A percentile compares a stretch with the other conserved stretches of the same genome.
Conservation (phyloP, 345 rosid genomes). For the Eucalyptus viminalis region DNA sequence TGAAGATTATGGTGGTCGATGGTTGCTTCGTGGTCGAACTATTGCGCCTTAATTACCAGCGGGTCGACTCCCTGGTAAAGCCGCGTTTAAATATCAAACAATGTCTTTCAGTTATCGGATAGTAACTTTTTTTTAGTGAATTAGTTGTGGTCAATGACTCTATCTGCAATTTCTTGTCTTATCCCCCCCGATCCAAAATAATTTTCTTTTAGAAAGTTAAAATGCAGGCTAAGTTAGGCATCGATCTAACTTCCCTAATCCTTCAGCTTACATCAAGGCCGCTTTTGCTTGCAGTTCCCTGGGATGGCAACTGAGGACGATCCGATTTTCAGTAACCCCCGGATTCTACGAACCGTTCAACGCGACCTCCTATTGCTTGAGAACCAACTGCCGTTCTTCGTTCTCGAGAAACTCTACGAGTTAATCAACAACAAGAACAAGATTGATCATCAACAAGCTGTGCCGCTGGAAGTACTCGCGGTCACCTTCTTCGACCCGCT, state of each 20-base stretch:
- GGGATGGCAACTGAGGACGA: background rate
- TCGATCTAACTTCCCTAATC: background rate
- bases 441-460: background rate
- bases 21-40: conserved; percentile 6
- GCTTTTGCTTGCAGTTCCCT: background rate
- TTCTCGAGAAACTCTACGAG: background rate
- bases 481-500: background rate
- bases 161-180: background rate
- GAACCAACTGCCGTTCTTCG: conserved; percentile 1
- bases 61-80: background rate
- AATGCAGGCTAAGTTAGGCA: background rate
- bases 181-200: background rate
- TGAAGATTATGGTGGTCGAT: background rate
- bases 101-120: too few relatives aligned
- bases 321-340: background rate
- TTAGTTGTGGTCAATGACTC: background rate
- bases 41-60: background rate
- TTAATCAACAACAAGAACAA: background rate
- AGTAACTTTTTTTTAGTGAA: background rate
- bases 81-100: background rate
- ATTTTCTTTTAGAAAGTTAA: background rate
- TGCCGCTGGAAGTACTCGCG: background rate
- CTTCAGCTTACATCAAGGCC: background rate
- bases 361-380: background rate
- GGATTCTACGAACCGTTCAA: background rate